Base-by-base conservation (phyloP, 2,329 filamentous ascomycete species). In the Alternaria conjuncta region DNA sequence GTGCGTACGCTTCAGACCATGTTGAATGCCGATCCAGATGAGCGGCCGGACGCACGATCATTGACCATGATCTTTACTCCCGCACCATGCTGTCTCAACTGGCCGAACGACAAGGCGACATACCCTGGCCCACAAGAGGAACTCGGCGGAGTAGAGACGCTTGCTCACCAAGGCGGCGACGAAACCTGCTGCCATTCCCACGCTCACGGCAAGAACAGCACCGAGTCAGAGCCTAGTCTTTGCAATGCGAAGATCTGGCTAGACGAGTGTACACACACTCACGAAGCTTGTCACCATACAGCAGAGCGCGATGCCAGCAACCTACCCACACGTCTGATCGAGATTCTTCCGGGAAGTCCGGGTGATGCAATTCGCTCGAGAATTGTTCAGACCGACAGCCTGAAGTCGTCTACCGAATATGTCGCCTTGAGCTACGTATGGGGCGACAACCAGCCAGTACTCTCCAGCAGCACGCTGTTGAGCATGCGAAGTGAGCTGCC, bases 71-170 rank as follows among this genome's bases (percentile, higher is more conserved):
- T 71, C 43, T 80, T 79, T 56, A 75, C 73, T 13, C 78, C 78
- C 28, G 76, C 74, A n/a, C 71, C 75, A 45, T 80, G 78, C 65
- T 80, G 78, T 66, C 71, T 79, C 41, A 72, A 68, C 62, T 80
- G 78, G 78, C 70, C 78, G 4, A 79, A 79, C 57, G 72, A 77
- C 32, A 73, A 76, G 30, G 71, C 63, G 8, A 62, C 67, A 7
- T 79, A 74, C 65, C 78, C 78, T 30, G 72, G 74, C n/a, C 76
- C 77, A 5, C 54, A 63, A 23, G 75, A 78, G 60, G 78, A 79
- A 63, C 63, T 74, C 5, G 47, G 65, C 45, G 69, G 60, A 15
- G 72, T 73, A 54, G 72, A 78, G 46, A 68, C 64, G 57, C 67
- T 78, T 23, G 60, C 66, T 54, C 67, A 60, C 32, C 64, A 74